Evolutionary conservation across 169 alveolate genomes (phyloP), one percentile per base, ranked within the genome.

Genomic region (Cryptosporidium xiaoi): DNA sequence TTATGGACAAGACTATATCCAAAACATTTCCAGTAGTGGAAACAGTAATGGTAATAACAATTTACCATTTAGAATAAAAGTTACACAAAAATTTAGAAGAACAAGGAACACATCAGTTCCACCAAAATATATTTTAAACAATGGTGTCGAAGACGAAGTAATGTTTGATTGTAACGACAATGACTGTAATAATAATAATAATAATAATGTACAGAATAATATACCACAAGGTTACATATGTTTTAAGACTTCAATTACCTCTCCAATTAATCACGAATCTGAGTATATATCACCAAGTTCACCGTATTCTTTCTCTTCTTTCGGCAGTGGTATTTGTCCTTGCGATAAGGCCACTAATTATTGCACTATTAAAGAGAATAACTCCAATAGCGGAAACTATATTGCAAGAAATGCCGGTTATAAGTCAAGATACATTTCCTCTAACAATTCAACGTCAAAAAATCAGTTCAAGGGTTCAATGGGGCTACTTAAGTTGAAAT

Each of bases 181-280:
- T 15, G 13, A 40, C 10, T 8, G 48, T 40, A 40, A 40, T 40
- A 40, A 8, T 8, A 40, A 40, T 40, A 40, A 40, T 40, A 40
- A 8, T 8, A 40, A 40, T 40, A 6, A 6, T 40, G 48, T 40
- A 40, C 48, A 40, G 10, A 8, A 40, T 1, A 56, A 55, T 33
- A 36, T 69, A 29, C 83, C 83, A 15, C 58, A 69, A 13, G 83
- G 83, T 10, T 77, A 77, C 46, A 77, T 77, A 12, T 44, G 71
- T 8, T 77, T 77, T 40, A 77, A 77, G 48, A 62, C 87, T 15
- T 77, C 87, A 34, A 69, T 69, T 13, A 24, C 83, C 51, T 69
- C 83, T 56, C 83, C 83, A 0, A 18, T 69, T 13, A 40, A 40
- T 40, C 4, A 40, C 10, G 13, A 40, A 8, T 40, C 13, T 40